Conservation (phyloP, 2,329 filamentous ascomycete genomes). For the Myriosclerotinia curreyana region DNA sequence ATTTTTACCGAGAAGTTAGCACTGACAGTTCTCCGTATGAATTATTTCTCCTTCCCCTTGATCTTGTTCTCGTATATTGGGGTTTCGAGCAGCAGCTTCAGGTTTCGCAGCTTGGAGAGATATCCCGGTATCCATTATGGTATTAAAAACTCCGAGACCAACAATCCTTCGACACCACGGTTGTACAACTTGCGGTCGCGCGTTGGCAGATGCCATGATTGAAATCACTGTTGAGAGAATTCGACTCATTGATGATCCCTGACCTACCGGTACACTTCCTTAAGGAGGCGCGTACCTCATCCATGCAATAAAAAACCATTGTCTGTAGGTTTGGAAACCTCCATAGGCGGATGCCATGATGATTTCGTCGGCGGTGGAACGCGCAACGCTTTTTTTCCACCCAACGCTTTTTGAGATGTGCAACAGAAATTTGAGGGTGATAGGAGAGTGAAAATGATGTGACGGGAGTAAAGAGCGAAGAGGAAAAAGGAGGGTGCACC, state of each 20-base stretch:
- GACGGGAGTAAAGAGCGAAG: too few relatives aligned
- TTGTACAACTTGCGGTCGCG: neutral
- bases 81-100: neutral
- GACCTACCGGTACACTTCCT: too few relatives aligned
- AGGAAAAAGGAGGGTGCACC: too few relatives aligned
- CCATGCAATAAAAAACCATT: neutral
- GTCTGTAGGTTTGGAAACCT: neutral
- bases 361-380: neutral
- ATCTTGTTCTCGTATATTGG: too few relatives aligned
- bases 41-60: neutral
- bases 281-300: too few relatives aligned
- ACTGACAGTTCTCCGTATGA: neutral
- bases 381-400: too few relatives aligned
- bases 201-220: neutral
- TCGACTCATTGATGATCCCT: neutral
- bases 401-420: too few relatives aligned
- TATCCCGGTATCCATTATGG: neutral
- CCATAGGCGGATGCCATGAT: neutral
- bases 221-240: neutral
- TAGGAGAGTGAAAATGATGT: too few relatives aligned
- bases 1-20: neutral
- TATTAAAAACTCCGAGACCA: neutral
- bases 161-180: neutral
- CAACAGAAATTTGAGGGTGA: too few relatives aligned
- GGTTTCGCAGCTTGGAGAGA: neutral